Evolutionary conservation across 768 basidiomycete genomes (phyloP), one percentile per base, ranked within the genome.

Genomic region (Auriculariales sp.): DNA sequence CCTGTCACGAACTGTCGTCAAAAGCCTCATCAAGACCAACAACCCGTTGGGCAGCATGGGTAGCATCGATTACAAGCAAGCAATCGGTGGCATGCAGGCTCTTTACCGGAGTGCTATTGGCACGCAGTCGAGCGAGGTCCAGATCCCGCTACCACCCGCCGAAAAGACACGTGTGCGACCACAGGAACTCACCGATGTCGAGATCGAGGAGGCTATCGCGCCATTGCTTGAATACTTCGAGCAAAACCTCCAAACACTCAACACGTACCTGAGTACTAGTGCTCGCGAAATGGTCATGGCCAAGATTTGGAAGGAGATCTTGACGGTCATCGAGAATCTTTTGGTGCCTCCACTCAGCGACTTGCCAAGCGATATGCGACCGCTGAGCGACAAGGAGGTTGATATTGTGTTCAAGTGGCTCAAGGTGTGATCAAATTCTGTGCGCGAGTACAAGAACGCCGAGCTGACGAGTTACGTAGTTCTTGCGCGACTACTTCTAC

Each of bases 351-450:
- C 93, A 2, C 64, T 99, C 50, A 87, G 84, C 4, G 89, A 94
- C 53, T 67, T 76, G 15, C 71, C 82, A 9, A 90, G 90, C 36
- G 86, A 91, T 49, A 83, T 98, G 89, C 84, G 87, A 56, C 83
- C 92, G 1, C 63, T 99, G 60, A 81, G 74, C 25, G 95, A 98
- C 59, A 93, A 94, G 66, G 95, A 97, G 67, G 86, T 98, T 31
- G 95, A 98, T 61, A 83, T 97, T 52, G 94, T 93, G n/a, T 90
- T 97, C 70, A 94, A 92, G 62, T 97, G 95, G 90, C 63, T 98
- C 49, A 93, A 92, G 79, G 92, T 87, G 50, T 15, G 64, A 57
- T n/a, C 53, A 31, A 14, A 5, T 4, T 4, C n/a, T 12, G 7
- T 35, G 25, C 46, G 3, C 39, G 31, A 24, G 50, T 48, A 31